These are phyloP conservation scores for Cucumis cinereus DNA, from an alignment of 306 rosid genomes.

Conservation along the genomic window DNA sequence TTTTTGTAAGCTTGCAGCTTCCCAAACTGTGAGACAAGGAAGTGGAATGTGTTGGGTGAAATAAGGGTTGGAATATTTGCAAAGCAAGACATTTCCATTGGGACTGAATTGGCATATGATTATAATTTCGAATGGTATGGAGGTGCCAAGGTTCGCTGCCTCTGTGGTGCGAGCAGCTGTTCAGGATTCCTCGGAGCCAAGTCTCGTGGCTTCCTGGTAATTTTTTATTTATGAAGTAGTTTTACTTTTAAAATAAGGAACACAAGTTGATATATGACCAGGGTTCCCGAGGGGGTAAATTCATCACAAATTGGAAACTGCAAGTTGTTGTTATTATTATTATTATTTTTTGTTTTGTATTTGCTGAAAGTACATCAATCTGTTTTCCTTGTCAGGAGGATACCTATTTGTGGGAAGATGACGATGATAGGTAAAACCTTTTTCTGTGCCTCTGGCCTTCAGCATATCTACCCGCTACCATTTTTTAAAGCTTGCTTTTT, in stretches of 20 bases:
- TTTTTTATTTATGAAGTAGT: conserved; percentile 1
- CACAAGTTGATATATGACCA: background rate
- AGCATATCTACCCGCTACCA: background rate
- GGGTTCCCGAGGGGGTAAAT: background rate
- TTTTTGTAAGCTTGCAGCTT: conserved; percentile 45
- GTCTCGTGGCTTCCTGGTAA: conserved; percentile 92
- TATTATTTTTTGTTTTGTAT: background rate
- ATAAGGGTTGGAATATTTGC: conserved; percentile 97
- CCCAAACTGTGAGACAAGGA: conserved; percentile 94
- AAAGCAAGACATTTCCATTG: conserved; percentile 59
- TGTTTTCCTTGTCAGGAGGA: conserved; percentile 61
- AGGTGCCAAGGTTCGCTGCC: conserved; percentile 93
- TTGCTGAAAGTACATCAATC: background rate
- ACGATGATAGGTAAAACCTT: conserved; percentile 67
- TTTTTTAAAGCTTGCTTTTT: background rate
- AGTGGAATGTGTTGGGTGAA: conserved; percentile 95
- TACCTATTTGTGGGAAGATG: conserved; percentile 95
- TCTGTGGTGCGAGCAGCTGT: conserved; percentile 79
- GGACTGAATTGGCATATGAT: conserved; percentile 82
- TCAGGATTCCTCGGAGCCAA: conserved; percentile 96
- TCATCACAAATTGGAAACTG: background rate
- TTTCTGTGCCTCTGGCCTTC: conserved; percentile 7
- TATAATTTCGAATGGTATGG: conserved; percentile 99
- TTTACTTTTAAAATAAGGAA: background rate
- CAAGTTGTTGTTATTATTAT: background rate